Conservation (phyloP, 2,329 filamentous ascomycete genomes). For the Chalara sp. region DNA sequence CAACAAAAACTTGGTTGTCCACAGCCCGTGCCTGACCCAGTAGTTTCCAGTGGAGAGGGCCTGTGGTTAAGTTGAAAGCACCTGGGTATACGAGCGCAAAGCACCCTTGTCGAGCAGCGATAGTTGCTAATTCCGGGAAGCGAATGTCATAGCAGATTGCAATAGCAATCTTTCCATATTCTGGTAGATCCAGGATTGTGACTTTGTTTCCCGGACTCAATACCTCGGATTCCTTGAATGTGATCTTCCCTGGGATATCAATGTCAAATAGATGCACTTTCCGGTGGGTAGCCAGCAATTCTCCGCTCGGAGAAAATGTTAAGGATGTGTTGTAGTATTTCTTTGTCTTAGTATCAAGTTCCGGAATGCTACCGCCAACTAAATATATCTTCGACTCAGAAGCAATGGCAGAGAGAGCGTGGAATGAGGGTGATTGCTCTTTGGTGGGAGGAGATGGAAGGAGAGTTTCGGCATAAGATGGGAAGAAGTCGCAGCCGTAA, state of each 20-base stretch:
- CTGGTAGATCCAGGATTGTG: constrained; percentile 79
- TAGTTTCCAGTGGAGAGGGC: constrained; percentile 84
- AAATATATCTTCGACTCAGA: constrained; percentile 73
- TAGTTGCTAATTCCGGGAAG: constrained; percentile 87
- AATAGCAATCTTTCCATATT: constrained; percentile 79
- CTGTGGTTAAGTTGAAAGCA: constrained; percentile 95
- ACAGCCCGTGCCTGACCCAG: constrained; percentile 76
- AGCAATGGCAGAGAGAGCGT: constrained; percentile 75
- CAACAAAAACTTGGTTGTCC: constrained; percentile 93
- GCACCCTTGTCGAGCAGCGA: constrained; percentile 78
- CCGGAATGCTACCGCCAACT: constrained; percentile 88
- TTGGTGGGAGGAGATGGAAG: constrained; percentile 65
- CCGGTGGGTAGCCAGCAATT: constrained; percentile 79
- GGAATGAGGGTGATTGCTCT: constrained; percentile 73
- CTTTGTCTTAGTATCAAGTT: constrained; percentile 54
- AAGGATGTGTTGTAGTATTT: constrained; percentile 90
- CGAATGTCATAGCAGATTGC: constrained; percentile 98
- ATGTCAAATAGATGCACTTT: constrained; percentile 98
- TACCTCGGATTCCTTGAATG: constrained; percentile 84
- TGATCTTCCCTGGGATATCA: constrained; percentile 91
- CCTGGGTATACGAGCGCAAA: constrained; percentile 90
- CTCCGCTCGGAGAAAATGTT: constrained; percentile 70
- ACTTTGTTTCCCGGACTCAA: constrained; percentile 78
- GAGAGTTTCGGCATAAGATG: constrained; percentile 86
- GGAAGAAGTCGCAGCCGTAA: constrained; percentile 88